Base-by-base conservation (phyloP, 805 yeast genomes). In the Sugiyamaella lignohabitans region DNA sequence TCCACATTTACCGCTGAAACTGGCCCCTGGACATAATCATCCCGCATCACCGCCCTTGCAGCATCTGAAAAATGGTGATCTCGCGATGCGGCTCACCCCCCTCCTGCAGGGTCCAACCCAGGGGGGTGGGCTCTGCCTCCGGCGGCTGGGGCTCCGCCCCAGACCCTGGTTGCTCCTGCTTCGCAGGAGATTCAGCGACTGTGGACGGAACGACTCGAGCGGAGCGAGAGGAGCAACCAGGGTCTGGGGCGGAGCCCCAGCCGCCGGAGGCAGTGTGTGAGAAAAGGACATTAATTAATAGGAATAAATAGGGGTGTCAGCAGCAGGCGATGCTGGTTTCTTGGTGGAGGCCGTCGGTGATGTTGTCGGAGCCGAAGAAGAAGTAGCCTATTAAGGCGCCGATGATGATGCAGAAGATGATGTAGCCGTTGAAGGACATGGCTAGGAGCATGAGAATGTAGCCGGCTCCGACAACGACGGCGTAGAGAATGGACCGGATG, bases 381-480 rank as follows among this genome's bases (percentile, higher is more conserved):
- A 79, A 57, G 59, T 75, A 74, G 1, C 85, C 86, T 45, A 80
- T 57, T 23, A 79, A 62, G 1, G 82, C 82, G 5, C 85, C 86
- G 30, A 80, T 60, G 43, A 80, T 70, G 62, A 83, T 80, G 8
- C 79, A 72, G 48, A 82, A 77, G 49, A 80, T 75, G 34, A 81
- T 70, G 59, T 79, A 81, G 14, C 87, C 87, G 57, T 81, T 82
- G 67, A 78, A 82, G 68, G 81, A 80, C 87, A 82, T 82, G 68
- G 80, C 81, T 55, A 82, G 65, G 67, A 82, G 71, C 84, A 81
- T 82, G 57, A 82, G 75, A 43, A 82, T 61, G 61, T 81, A 82
- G 2, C 81, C 75, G 14, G 76, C 70, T 2, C 82, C 82, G 78
- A 83, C 79, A 59, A 80, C 81, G 22, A 78, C 57, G 1, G 79